Base-by-base conservation (phyloP, 2,329 filamentous ascomycete species). In the Fusarium sp. region DNA sequence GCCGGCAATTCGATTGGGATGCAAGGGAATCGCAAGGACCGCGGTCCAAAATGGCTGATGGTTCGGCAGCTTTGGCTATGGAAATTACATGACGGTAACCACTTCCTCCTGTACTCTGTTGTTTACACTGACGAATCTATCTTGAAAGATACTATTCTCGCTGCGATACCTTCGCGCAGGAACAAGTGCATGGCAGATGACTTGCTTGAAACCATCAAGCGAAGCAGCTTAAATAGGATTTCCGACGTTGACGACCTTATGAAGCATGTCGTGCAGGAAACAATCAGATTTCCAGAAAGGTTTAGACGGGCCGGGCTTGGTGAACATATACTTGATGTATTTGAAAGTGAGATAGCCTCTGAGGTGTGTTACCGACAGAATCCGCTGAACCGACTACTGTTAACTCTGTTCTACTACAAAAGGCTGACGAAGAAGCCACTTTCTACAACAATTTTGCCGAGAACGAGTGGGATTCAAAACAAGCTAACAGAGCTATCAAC, bases 261-360 rank as follows among this genome's bases (percentile, higher is more conserved):
- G 24, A 47, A 47, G 45, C 45, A 47, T 0, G 15, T 47, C 22
- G 18, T 47, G 0, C 0, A 28, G 0, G 45, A 47, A 2, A 47
- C 18, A 22, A 28, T 47, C 7, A 47, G 0, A 0, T 47, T 47
- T 7, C 26, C 26, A 0, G 18, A 5, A 0, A 47, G 2, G 5
- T 47, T 47, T 4, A 47, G 0, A 26, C 12, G 24, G 5, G 44
- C 44, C 13, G 44, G 44, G 0, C 44, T 47, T 0, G 44, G 44
- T 8, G 6, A 47, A 18, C 44, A 47, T 13, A 22, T 47, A 20
- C 44, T 47, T 8, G 0, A 4, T 7, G 13, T 47, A 26, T 47
- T 47, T 22, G 44, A 47, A 1, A 0, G 44, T 8, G 18, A 47
- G 2, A 18, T 47, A 0, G 44, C 44, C 2, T 26, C 26, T 47